Percentiles rank a stretch among this genome's conserved stretches.
Evolutionary conservation across 2,329 filamentous ascomycete species (phyloP).

Genomic region (Ceratocystis lukuohia): DNA sequence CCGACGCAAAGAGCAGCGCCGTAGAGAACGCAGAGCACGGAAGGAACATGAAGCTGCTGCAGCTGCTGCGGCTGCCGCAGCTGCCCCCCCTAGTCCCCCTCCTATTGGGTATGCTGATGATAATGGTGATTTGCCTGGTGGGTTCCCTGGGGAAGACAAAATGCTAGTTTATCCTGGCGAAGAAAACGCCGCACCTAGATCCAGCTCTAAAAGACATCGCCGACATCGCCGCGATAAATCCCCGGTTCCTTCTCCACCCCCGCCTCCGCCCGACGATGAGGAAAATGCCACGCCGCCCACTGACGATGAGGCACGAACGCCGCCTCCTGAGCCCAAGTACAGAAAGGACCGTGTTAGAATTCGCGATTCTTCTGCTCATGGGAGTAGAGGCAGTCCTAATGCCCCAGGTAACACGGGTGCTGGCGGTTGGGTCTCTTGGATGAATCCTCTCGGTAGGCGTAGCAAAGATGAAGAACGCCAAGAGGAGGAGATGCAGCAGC

Average conservation of each 20-base stretch:
- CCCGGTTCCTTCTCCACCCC: conserved; percentile 23
- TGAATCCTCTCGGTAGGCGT: conserved; percentile 26
- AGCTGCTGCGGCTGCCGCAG: background rate
- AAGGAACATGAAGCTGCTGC: conserved; percentile 3
- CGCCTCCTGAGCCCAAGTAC: conserved; percentile 42
- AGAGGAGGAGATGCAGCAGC: conserved; percentile 34
- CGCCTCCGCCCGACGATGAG: conserved; percentile 27
- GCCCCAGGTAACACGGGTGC: conserved; percentile 27
- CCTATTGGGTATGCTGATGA: conserved; percentile 15
- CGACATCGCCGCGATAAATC: conserved; percentile 15
- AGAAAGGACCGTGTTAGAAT: conserved; percentile 69
- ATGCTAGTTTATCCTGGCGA: conserved; percentile 19
- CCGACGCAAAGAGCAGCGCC: conserved; percentile 10
- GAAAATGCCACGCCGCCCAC: conserved; percentile 27
- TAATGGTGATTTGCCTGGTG: conserved; percentile 37
- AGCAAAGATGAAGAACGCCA: conserved; percentile 29
- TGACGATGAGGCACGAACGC: conserved; percentile 36
- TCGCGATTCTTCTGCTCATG: conserved; percentile 42
- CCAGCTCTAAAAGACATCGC: conserved; percentile 6
- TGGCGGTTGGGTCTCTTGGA: conserved; percentile 58
- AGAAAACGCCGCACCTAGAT: conserved; percentile 29
- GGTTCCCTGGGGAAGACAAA: conserved; percentile 41
- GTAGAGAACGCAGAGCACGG: conserved; percentile 9
- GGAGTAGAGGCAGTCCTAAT: conserved; percentile 7
- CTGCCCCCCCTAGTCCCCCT: conserved; percentile 9